phyloP scores from a whole-genome alignment of 306 rosid genomes.

The Malus sylvestris region DNA sequence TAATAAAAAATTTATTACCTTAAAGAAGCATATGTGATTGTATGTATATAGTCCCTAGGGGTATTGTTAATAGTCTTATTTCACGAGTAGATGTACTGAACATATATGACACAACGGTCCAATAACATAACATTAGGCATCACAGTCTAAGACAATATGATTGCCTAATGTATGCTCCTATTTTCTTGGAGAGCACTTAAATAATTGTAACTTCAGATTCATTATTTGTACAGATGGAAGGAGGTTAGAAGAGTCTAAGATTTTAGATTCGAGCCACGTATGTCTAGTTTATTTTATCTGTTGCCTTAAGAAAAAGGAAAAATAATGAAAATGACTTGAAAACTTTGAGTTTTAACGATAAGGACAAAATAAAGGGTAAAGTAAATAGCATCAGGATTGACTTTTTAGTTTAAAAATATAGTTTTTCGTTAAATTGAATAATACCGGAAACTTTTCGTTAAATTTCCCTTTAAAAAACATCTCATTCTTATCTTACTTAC shows the following conservation, averaged over 20 bases:
- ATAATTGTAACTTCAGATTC: neutral
- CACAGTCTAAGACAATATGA: neutral
- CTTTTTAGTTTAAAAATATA: too few species aligned
- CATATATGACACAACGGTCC: neutral
- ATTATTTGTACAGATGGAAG: neutral
- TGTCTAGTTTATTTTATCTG: neutral
- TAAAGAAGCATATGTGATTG: too few species aligned
- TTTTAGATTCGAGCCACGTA: neutral
- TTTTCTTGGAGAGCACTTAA: neutral
- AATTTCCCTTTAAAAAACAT: neutral
- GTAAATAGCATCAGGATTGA: too few species aligned
- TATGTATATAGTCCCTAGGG: too few species aligned
- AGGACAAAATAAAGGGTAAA: too few species aligned
- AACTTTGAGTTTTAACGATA: too few species aligned
- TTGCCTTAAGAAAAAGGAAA: neutral
- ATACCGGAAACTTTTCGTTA: too few species aligned
- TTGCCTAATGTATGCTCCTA: neutral
- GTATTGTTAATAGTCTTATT: too few species aligned
- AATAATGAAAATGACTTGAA: too few species aligned
- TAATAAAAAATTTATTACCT: too few species aligned
- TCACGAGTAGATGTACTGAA: neutral
- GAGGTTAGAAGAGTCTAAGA: neutral
- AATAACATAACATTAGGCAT: neutral
- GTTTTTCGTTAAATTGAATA: too few species aligned
- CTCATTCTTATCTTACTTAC: neutral